A percentile compares a stretch with the other conserved stretches of the same genome.
Conservation (phyloP, 2,329 filamentous ascomycete genomes). For the Phoma sp. region DNA sequence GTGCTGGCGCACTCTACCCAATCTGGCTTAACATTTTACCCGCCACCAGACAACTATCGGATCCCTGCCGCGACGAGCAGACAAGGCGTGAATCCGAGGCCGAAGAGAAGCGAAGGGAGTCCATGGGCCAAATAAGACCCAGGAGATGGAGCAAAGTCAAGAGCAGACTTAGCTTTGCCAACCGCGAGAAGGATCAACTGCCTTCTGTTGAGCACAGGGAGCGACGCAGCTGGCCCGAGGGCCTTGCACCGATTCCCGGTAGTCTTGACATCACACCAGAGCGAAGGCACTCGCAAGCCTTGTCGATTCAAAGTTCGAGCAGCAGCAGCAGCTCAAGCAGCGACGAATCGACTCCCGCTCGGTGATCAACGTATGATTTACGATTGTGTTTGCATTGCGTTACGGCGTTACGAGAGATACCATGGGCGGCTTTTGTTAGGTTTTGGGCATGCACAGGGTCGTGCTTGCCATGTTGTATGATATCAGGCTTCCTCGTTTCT, state of each 20-base stretch:
- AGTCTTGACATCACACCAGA: conserved; percentile 8
- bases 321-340: conserved; percentile 6
- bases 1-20: conserved; percentile 60
- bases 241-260: conserved; percentile 20
- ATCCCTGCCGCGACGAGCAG: conserved; percentile 53
- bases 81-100: conserved; percentile 34
- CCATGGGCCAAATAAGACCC: conserved; percentile 23
- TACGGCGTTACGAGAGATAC: conserved; percentile 29
- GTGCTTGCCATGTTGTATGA: background rate
- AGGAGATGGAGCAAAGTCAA: conserved; percentile 35
- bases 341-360: background rate
- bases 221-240: conserved; percentile 41
- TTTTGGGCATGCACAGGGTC: background rate
- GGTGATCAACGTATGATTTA: conserved; percentile 10
- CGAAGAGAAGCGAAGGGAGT: conserved; percentile 32
- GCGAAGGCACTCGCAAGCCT: conserved; percentile 6
- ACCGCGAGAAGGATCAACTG: conserved; percentile 29
- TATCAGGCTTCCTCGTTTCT: background rate
- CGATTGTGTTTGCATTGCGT: conserved; percentile 20
- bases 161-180: conserved; percentile 28
- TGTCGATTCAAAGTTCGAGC: conserved; percentile 10
- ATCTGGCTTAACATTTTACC: conserved; percentile 61
- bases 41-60: conserved; percentile 59
- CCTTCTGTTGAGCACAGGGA: conserved; percentile 44
- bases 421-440: conserved; percentile 18